Evolutionary conservation across 1,284 basidiomycete species (phyloP).

Genomic region (Papiliotrema nemorosa): DNA sequence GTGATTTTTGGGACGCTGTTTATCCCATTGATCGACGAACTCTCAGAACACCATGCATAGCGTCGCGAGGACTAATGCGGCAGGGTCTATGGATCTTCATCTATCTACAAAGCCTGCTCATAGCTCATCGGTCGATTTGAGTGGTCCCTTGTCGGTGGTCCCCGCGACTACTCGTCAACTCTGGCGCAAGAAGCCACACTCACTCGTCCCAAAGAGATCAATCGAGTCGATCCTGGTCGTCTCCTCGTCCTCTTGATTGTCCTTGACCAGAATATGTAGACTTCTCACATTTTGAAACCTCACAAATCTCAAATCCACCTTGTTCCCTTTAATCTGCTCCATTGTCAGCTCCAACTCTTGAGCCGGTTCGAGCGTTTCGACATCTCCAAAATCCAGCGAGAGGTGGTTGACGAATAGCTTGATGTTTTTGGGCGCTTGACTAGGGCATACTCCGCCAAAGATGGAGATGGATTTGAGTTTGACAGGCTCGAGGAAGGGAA

Average conservation of each 20-base stretch:
- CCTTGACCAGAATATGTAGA: slow-evolving; percentile 70
- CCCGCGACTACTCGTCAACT: not conserved
- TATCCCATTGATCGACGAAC: too few species aligned
- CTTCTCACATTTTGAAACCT: slow-evolving; percentile 73
- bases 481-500: slow-evolving; percentile 74
- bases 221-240: slow-evolving; percentile 72
- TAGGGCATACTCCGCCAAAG: slow-evolving; percentile 52
- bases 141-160: slow-evolving; percentile 4
- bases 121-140: not conserved
- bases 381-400: slow-evolving; percentile 61
- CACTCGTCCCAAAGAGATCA: slow-evolving; percentile 61
- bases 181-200: slow-evolving; percentile 3
- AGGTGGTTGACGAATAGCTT: slow-evolving; percentile 63
- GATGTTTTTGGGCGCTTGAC: slow-evolving; percentile 63
- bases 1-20: too few species aligned
- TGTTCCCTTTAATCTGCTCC: slow-evolving; percentile 55
- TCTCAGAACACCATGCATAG: too few species aligned
- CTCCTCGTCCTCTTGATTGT: slow-evolving; percentile 70
- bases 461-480: slow-evolving; percentile 68
- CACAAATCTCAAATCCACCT: slow-evolving; percentile 65
- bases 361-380: slow-evolving; percentile 41
- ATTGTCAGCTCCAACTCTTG: slow-evolving; percentile 48
- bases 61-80: too few species aligned
- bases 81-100: too few species aligned
- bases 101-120: too few species aligned